Evolutionary conservation across 495 filamentous ascomycete species (phyloP), one percentile per base, ranked within the genome.

Genomic region (Pyrenula aspistea): DNA sequence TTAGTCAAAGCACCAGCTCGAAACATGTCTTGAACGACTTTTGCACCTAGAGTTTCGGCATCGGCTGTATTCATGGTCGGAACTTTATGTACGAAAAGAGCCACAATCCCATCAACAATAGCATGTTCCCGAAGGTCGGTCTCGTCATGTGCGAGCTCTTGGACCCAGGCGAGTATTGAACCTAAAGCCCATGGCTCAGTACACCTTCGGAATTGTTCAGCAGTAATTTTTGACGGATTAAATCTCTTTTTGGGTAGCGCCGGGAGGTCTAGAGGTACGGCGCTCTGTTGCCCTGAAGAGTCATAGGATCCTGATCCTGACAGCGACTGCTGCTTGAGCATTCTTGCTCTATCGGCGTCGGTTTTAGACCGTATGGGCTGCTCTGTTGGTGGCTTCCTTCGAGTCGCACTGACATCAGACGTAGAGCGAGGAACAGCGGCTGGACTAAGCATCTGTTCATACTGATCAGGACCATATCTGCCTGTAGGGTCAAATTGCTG

Each of bases 31-130:
- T 80, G 74, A 1, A 96, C 87, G 1, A 96, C 88, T 53, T 80
- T 83, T 50, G 83, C 79, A 51, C 87, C 86, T 21, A 99, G 74
- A 4, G 85, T 84, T 65, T 99, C 93, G 1, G 94, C 94, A 76
- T 97, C 93, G 1, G 93, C 91, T 51, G 90, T 91, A 63, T 99
- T 97, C 93, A 99, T 97, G 0, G 92, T 99, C 1, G 94, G 91
- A 1, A 99, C 91, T 68, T 95, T 96, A 71, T 91, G 83, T 15
- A 91, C 95, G 66, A 99, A 97, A 21, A 99, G 73, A 10, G 84
- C 88, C 22, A 96, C 84, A 49, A 97, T 80, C 1, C 87, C 91
- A 55, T 96, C 91, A 25, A 86, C 83, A 51, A 97, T 79, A 2
- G 86, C 83, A 56, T 87, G 84, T 63, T 87, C 80, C 62, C 86